Evolutionary conservation across 768 basidiomycete species (phyloP), one percentile per base, ranked within the genome.

Genomic region (Nevesoporus exiguus): DNA sequence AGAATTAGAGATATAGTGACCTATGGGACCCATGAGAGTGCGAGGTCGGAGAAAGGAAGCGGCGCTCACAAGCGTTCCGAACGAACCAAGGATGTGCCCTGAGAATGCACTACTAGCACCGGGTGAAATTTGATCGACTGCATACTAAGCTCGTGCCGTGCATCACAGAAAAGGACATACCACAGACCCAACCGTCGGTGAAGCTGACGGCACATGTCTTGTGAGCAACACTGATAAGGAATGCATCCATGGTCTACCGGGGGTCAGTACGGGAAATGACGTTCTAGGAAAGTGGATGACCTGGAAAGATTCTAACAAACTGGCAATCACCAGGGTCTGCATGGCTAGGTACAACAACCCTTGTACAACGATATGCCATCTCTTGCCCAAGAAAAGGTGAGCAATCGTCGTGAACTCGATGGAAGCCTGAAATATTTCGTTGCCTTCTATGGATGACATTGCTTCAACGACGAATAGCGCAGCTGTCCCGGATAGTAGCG

Each of bases 191-290:
- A 9, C 64, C 64, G 3, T 63, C 34, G 3, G 58, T 42, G 31
- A 65, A 66, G 41, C 64, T 65, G 47, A 65, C 36, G 19, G 64
- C 64, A 13, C 64, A 65, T 0, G 64, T 66, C 47, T 66, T 66
- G 43, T 63, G 64, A 47, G 64, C 61, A 31, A 65, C 52, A 13
- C 40, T 49, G 44, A 66, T 43, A 27, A 65, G 64, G 30, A 65
- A 61, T 7, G 56, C 56, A 21, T 65, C 64, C 64, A 65, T 63
- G 37, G 54, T 61, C 64, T 65, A 17, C 5, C 29, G 25, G 25
- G 6, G 19, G 43, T 60, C 13, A 22, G 37, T 22, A 27, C 10
- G 4, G 4, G 29, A 21, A 27, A 36, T 1, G 14, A 30, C 3
- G 19, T 5, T 21, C 6, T 14, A 5, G 14, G 34, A 37, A 10